These are phyloP conservation scores for Thraustotheca clavata DNA, from an alignment of 352 stramenopile genomes.

Conservation along the genomic window DNA sequence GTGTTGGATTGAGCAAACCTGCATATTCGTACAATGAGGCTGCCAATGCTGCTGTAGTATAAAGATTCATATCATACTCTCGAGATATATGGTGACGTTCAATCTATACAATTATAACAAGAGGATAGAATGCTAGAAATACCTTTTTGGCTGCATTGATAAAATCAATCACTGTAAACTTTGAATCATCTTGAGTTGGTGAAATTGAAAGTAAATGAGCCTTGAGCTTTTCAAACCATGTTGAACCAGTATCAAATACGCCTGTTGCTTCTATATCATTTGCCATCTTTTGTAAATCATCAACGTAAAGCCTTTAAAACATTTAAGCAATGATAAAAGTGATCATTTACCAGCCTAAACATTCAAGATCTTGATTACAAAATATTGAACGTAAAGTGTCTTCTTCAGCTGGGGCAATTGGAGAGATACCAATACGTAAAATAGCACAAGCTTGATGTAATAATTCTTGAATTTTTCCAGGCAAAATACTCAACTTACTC, in stretches of 20 bases:
- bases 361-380: conserved; percentile 10
- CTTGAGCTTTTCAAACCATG: background rate
- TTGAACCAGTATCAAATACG: background rate
- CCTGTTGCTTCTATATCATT: conserved; percentile 4
- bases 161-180: conserved; percentile 6
- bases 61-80: conserved; percentile 12
- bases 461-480: background rate
- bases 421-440: background rate
- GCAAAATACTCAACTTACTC: background rate
- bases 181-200: background rate
- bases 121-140: background rate
- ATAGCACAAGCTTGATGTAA: background rate
- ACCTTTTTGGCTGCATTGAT: background rate
- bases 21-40: background rate
- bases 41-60: background rate
- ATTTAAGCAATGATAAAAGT: too few species aligned
- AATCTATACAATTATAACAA: background rate
- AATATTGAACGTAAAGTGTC: conserved; percentile 19
- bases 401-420: background rate
- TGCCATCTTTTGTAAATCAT: conserved; percentile 6
- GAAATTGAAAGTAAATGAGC: background rate
- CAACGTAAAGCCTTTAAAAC: conserved; percentile 1
- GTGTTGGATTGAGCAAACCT: background rate
- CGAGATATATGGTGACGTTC: conserved; percentile 8
- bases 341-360: conserved; percentile 20